Base-by-base conservation (phyloP, 2,329 filamentous ascomycete species). In the Neonectria punicea region DNA sequence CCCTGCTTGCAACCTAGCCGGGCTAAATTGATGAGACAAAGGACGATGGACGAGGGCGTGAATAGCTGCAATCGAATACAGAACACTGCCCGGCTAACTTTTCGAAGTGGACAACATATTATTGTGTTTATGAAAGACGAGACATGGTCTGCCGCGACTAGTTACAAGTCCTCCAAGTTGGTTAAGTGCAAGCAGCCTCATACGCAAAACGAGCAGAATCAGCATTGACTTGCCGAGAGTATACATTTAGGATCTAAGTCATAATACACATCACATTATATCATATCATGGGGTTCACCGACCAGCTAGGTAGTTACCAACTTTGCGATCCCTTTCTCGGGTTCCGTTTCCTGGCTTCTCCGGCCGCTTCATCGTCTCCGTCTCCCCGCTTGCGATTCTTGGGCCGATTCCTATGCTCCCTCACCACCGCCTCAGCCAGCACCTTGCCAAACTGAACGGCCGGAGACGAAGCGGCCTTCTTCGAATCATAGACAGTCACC, bases 401-500 rank as follows among this genome's bases (percentile, higher is more conserved):
- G 13, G 10, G 49, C n/a, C 50, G 11, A 44, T 49, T 41, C 44
- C 54, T 53, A 39, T 72, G 44, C 36, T 66, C 34, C 44, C 65
- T 61, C 69, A 67, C 61, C 18, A 73, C 65, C 30, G 71, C 66
- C 50, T 63, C 59, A 7, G 70, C 72, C 49, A 72, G 61, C 9
- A 65, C 67, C 55, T 70, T 50, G 44, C 72, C 72, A 25, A 74
- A 67, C 53, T 70, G 62, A n/a, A 68, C 63, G 28, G 72, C 70
- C 28, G 72, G 72, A 8, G 50, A 54, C 25, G 47, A 61, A 14
- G 70, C 65, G n/a, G 73, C 72, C 58, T 65, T 67, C 20, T 51
- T 44, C 2, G 61, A 39, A 8, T 74, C 63, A 11, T 16, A 14
- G 14, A 74, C 53, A 10, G 53, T 58, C 14, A 73, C 41, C 7